Percentiles rank a stretch among this genome's conserved stretches.
phyloP scores from a whole-genome alignment of 2,329 filamentous ascomycete genomes.

The Pseudogymnoascus sp. region DNA sequence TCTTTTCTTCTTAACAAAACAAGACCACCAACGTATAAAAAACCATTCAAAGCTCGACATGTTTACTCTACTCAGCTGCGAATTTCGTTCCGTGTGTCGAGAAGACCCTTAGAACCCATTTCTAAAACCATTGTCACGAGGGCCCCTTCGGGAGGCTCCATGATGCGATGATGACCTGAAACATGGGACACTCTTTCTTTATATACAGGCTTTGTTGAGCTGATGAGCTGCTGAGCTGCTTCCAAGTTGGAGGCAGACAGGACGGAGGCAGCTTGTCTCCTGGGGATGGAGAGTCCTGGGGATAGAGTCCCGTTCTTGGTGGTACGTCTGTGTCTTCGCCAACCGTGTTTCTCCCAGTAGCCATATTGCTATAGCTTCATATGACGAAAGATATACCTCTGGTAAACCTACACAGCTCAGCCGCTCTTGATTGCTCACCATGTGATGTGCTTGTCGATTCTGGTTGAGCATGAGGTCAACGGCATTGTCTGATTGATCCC shows the following conservation, averaged over 20 bases:
- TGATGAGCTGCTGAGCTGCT: constrained; percentile 14
- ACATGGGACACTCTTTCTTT: constrained; percentile 46
- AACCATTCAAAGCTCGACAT: constrained; percentile 61
- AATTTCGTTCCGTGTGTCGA: constrained; percentile 67
- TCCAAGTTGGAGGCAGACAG: background rate
- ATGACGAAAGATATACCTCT: constrained; percentile 33
- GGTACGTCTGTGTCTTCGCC: background rate
- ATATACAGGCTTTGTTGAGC: constrained; percentile 12
- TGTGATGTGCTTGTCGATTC: constrained; percentile 22
- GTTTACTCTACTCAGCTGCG: constrained; percentile 53
- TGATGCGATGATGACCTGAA: constrained; percentile 64
- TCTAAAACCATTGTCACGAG: constrained; percentile 82
- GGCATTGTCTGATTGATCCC: constrained; percentile 40
- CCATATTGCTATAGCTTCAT: background rate
- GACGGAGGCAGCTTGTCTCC: background rate
- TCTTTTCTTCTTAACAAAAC: constrained; percentile 33
- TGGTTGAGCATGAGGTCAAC: constrained; percentile 46
- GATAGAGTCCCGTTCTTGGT: background rate
- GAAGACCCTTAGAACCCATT: constrained; percentile 53
- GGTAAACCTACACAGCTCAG: constrained; percentile 47
- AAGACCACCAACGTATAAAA: constrained; percentile 64
- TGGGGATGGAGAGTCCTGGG: constrained; percentile 20
- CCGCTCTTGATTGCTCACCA: constrained; percentile 34
- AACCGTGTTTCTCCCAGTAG: constrained; percentile 22
- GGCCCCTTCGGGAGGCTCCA: constrained; percentile 52